Evolutionary conservation across 164 flowering plant species (phyloP).

Genomic region (Warburgia ugandensis): DNA sequence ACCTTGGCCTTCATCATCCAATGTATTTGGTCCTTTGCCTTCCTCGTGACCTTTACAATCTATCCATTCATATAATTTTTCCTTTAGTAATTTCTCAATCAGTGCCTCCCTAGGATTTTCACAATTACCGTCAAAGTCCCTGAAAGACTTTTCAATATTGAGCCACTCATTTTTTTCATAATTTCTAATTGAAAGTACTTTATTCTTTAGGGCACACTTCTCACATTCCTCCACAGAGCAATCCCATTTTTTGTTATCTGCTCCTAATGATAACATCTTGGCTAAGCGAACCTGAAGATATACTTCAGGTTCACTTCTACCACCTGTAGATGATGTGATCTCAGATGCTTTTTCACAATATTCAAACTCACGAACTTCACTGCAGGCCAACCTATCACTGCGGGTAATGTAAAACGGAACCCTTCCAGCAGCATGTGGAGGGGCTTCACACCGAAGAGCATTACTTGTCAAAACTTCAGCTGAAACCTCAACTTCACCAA

Average conservation of each 20-base stretch:
- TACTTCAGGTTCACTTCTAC: constrained; percentile 27
- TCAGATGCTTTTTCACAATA: constrained; percentile 32
- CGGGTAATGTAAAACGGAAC: constrained; percentile 73
- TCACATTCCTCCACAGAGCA: constrained; percentile 40
- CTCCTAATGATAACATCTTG: constrained; percentile 30
- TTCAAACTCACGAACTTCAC: constrained; percentile 76
- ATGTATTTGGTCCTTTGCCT: constrained; percentile 43
- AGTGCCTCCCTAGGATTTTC: constrained; percentile 27
- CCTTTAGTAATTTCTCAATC: constrained; percentile 45
- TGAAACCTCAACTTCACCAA: constrained; percentile 71
- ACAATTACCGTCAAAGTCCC: constrained; percentile 7
- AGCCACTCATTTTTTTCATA: constrained; percentile 24
- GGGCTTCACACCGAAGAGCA: constrained; percentile 57
- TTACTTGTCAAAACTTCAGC: constrained; percentile 44
- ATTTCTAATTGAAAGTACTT: constrained; percentile 17
- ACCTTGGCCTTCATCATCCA: constrained; percentile 63
- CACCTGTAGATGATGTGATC: constrained; percentile 1
- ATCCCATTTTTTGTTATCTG: constrained; percentile 22
- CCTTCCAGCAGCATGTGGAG: constrained; percentile 48
- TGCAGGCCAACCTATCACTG: constrained; percentile 65
- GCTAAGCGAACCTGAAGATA: constrained; percentile 43
- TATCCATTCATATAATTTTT: constrained; percentile 60
- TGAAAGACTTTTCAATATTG: constrained; percentile 15
- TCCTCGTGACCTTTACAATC: constrained; percentile 44
- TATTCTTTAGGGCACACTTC: constrained; percentile 31